A percentile compares a stretch with the other conserved stretches of the same genome.
phyloP scores from a whole-genome alignment of 2,329 filamentous ascomycete genomes.

The Exophiala calicioides region DNA sequence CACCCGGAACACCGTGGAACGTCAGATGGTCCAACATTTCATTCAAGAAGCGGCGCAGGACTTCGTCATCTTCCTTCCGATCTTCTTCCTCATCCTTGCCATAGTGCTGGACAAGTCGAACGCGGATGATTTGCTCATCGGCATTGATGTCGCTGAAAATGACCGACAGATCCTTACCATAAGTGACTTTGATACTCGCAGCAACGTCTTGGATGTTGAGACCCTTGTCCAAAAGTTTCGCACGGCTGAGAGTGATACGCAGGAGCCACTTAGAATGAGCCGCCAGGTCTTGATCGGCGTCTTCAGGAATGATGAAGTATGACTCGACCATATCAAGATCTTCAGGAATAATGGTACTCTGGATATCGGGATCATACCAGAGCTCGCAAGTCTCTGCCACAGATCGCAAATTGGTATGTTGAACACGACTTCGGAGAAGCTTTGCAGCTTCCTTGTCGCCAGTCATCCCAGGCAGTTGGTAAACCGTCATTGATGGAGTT shows the following conservation, averaged over 20 bases:
- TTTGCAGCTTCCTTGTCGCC: conserved; percentile 79
- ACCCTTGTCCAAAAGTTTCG: conserved; percentile 93
- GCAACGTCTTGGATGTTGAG: conserved; percentile 91
- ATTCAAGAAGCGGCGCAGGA: conserved; percentile 86
- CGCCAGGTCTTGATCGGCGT: conserved; percentile 64
- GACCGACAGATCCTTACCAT: conserved; percentile 79
- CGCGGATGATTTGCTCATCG: conserved; percentile 89
- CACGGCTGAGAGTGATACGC: conserved; percentile 87
- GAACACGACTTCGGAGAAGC: conserved; percentile 80
- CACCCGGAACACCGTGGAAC: conserved; percentile 83
- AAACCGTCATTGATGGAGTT: conserved; percentile 95
- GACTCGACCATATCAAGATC: conserved; percentile 95
- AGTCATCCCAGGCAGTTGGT: conserved; percentile 63
- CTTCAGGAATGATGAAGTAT: conserved; percentile 91
- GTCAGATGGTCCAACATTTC: conserved; percentile 90
- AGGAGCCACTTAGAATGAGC: conserved; percentile 91
- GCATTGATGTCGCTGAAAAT: conserved; percentile 99
- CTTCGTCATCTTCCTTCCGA: conserved; percentile 80
- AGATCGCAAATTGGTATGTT: conserved; percentile 90
- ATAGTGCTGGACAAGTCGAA: conserved; percentile 72
- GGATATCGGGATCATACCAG: conserved; percentile 92
- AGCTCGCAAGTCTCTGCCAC: conserved; percentile 92
- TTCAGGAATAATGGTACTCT: conserved; percentile 78
- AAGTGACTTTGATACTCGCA: conserved; percentile 83
- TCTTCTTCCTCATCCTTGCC: conserved; percentile 73